A percentile compares a stretch with the other conserved stretches of the same genome.
phyloP scores from a whole-genome alignment of 1,284 basidiomycete species.

The Boletellus sp. region DNA sequence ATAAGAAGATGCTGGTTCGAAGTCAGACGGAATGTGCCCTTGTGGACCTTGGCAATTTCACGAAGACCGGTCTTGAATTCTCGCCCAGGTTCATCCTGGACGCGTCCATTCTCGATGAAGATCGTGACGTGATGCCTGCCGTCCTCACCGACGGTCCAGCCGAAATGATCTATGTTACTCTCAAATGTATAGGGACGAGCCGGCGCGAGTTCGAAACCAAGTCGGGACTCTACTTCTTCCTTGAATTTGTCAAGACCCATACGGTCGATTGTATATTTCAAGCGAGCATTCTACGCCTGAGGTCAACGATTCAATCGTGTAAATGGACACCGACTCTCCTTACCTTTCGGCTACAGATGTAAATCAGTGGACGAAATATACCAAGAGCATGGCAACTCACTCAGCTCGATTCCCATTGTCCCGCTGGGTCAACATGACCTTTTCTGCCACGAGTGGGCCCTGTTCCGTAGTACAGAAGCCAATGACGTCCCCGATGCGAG shows the following conservation, averaged over 20 bases:
- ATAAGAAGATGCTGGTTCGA: conserved; percentile 95
- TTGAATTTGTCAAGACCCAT: conserved; percentile 88
- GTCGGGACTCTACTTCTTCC: conserved; percentile 84
- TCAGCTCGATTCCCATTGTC: conserved; percentile 95
- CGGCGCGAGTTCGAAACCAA: conserved; percentile 78
- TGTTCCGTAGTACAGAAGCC: conserved; percentile 93
- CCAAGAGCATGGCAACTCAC: conserved; percentile 42
- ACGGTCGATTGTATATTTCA: conserved; percentile 97
- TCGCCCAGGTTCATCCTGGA: conserved; percentile 87
- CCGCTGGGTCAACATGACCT: conserved; percentile 90
- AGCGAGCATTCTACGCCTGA: conserved; percentile 67
- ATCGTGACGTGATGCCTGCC: conserved; percentile 91
- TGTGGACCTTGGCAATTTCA: conserved; percentile 93
- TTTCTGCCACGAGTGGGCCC: conserved; percentile 84
- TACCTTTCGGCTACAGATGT: conserved; percentile 46
- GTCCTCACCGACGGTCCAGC: conserved; percentile 87
- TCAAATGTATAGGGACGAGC: conserved; percentile 81
- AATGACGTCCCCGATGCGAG: conserved; percentile 82
- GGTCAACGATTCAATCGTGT: conserved; percentile 10
- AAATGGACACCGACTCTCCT: not conserved
- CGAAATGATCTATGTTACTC: conserved; percentile 90
- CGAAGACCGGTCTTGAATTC: conserved; percentile 92
- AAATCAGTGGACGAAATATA: conserved; percentile 4
- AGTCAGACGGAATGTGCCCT: conserved; percentile 89
- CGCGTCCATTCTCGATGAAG: conserved; percentile 97